These are phyloP conservation scores for Magnolia kwangsiensis DNA, from an alignment of 164 flowering plant species.

Conservation along the genomic window DNA sequence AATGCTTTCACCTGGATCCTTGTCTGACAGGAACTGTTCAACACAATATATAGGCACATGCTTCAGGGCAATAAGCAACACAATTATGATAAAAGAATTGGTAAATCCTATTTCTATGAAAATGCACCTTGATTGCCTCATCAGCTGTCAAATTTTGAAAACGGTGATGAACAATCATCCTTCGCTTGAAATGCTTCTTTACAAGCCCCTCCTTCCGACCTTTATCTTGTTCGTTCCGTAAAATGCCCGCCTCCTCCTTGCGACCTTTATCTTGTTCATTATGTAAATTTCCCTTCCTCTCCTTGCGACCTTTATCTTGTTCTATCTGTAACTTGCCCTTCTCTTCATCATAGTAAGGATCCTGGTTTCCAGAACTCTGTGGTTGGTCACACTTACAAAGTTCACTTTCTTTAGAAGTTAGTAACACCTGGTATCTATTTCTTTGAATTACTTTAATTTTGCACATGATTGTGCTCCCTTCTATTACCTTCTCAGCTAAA, in stretches of 20 bases:
- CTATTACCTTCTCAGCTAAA: slow-evolving; percentile 26
- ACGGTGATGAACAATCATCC: slow-evolving; percentile 96
- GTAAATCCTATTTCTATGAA: background rate
- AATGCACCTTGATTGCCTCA: slow-evolving; percentile 79
- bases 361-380: slow-evolving; percentile 27
- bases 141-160: slow-evolving; percentile 88
- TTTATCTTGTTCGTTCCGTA: slow-evolving; percentile 67
- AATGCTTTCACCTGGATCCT: slow-evolving; percentile 92
- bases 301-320: slow-evolving; percentile 76
- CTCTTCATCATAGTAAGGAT: slow-evolving; percentile 77
- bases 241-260: slow-evolving; percentile 80
- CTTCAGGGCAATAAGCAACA: background rate
- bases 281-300: slow-evolving; percentile 50
- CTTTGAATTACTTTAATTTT: slow-evolving; percentile 62
- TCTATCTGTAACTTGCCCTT: slow-evolving; percentile 47
- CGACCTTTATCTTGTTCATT: slow-evolving; percentile 25
- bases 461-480: slow-evolving; percentile 74
- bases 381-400: slow-evolving; percentile 41
- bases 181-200: slow-evolving; percentile 80
- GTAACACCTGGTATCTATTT: slow-evolving; percentile 68
- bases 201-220: slow-evolving; percentile 87
- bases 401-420: slow-evolving; percentile 53
- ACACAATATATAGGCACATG: background rate
- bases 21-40: slow-evolving; percentile 70
- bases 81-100: too few relatives aligned